phyloP scores from a whole-genome alignment of 257 asterid genomes.

The Nemophila menziesii region DNA sequence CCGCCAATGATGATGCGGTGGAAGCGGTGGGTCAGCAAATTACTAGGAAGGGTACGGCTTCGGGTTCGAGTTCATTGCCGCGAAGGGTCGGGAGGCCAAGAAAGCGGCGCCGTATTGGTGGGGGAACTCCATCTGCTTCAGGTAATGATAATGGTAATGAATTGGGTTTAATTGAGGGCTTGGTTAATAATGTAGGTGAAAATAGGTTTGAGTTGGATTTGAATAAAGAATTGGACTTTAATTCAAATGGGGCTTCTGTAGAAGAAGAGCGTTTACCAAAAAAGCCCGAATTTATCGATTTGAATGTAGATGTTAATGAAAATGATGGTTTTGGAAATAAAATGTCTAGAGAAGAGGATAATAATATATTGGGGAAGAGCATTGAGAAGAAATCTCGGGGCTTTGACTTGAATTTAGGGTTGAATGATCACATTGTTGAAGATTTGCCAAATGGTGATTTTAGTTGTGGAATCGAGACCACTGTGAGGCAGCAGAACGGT shows the following conservation, averaged over 20 bases:
- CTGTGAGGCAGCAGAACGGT: neutral
- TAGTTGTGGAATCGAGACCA: slow-evolving; percentile 1
- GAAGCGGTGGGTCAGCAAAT: slow-evolving; percentile 9
- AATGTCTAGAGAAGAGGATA: neutral
- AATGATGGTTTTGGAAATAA: slow-evolving; percentile 14
- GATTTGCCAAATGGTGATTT: slow-evolving; percentile 4
- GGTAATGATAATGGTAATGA: slow-evolving; percentile 24
- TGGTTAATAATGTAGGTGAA: slow-evolving; percentile 21
- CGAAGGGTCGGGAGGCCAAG: slow-evolving; percentile 19
- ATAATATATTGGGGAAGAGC: slow-evolving; percentile 3
- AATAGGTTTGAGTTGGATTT: slow-evolving; percentile 31
- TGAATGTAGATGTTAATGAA: slow-evolving; percentile 59
- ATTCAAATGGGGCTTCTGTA: slow-evolving; percentile 27
- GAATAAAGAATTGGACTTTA: slow-evolving; percentile 37
- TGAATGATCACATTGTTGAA: slow-evolving; percentile 14
- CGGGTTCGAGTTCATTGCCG: neutral
- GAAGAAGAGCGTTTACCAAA: slow-evolving; percentile 16
- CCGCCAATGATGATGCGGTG: slow-evolving; percentile 9
- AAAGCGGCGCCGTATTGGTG: slow-evolving; percentile 29
- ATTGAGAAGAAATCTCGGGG: slow-evolving; percentile 22
- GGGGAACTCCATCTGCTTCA: slow-evolving; percentile 4
- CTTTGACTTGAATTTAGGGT: slow-evolving; percentile 75
- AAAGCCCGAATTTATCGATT: slow-evolving; percentile 41
- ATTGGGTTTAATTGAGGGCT: slow-evolving; percentile 36
- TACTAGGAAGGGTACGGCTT: slow-evolving; percentile 11